Base-by-base conservation (phyloP, 2,329 filamentous ascomycete genomes). In the Xylaria digitata region DNA sequence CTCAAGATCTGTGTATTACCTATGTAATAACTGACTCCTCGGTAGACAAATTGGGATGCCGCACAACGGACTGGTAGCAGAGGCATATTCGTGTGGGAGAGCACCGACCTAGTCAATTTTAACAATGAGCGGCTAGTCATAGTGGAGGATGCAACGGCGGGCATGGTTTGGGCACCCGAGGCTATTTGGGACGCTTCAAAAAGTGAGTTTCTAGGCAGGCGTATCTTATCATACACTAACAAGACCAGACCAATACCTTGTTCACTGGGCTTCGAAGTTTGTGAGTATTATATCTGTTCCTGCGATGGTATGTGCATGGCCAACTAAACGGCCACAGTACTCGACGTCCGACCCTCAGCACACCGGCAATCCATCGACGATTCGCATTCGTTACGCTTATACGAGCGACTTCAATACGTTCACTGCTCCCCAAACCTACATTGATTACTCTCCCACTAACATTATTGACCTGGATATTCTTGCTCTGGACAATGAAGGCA, bases 401-500 rank as follows among this genome's bases (percentile, higher is more conserved):
- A 88, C 86, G 0, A 78, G 75, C 54, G 86, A 88, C 76, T 88
- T 88, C 71, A 77, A 78, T 53, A 85, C 82, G 1, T 88, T 88
- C 72, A 80, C 79, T 19, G 43, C 80, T 1, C 84, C 86, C 0
- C 74, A 83, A 67, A 84, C 84, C 6, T 85, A 85, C 70, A 82
- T 87, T 73, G 80, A 85, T 74, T 78, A 81, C 49, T 75, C 78
- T 1, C 81, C 82, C 0, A 84, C 80, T 57, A 79, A 83, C 64
- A 79, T 85, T 58, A 87, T 87, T 72, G 85, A 87, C 70, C 78
- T 89, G n/a, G 85, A 87, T 70, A 84, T 90, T 75, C 78, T 86
- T 3, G 77, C 81, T 1, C 75, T 85, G 1, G 80, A 81, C 15
- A 71, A 70, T 40, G 76, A 76, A 54, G 77, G 77, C 15, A 74